Percentiles rank a stretch among this genome's conserved stretches.
Evolutionary conservation across 2,329 filamentous ascomycete species (phyloP).

Genomic region (Diaporthe caulivora): DNA sequence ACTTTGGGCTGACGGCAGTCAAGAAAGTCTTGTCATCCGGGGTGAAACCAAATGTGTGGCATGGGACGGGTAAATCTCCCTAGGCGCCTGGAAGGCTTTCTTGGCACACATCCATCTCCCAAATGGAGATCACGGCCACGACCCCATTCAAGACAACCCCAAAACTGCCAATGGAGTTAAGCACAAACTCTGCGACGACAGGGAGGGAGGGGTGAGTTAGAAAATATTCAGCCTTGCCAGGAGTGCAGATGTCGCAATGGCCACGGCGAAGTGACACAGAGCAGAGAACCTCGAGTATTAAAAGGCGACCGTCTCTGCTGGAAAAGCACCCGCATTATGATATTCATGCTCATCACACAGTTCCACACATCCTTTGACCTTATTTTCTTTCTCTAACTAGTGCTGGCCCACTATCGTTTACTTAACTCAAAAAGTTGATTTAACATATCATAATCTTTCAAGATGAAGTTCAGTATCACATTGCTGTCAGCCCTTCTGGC

Average conservation of each 20-base stretch:
- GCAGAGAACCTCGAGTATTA: background rate
- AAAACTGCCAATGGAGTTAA: slow-evolving; percentile 20
- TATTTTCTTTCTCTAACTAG: background rate
- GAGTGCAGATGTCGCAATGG: background rate
- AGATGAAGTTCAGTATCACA: slow-evolving; percentile 5
- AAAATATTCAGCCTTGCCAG: background rate
- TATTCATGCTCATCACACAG: background rate
- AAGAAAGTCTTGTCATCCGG: slow-evolving; percentile 19
- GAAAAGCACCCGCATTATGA: background rate
- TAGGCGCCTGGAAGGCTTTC: background rate
- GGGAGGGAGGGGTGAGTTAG: background rate
- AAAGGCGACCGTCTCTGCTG: background rate
- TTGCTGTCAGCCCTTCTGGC: slow-evolving; percentile 3
- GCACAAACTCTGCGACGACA: background rate
- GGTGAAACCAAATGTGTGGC: slow-evolving; percentile 10
- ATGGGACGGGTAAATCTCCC: background rate
- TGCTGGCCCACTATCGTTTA: slow-evolving; percentile 14
- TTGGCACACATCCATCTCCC: background rate
- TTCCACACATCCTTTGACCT: background rate
- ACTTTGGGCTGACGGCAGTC: slow-evolving; percentile 1
- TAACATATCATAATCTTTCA: background rate
- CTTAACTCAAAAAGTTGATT: background rate
- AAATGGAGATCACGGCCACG: background rate
- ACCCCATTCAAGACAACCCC: background rate
- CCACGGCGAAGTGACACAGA: background rate